Evolutionary conservation across 768 basidiomycete genomes (phyloP).

Genomic region (Tricholoma saponaceum): DNA sequence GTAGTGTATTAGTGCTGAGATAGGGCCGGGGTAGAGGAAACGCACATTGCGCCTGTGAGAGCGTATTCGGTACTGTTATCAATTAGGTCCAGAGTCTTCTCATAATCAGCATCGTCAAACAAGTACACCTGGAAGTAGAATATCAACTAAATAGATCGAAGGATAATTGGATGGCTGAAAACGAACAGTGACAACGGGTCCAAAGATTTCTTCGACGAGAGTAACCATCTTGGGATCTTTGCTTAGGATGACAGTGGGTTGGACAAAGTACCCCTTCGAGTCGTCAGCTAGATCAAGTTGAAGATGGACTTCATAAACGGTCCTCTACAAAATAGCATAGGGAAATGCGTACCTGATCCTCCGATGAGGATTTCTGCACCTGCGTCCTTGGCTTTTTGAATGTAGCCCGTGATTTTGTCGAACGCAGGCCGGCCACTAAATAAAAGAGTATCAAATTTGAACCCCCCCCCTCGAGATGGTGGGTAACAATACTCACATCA

Average conservation of each 20-base stretch:
- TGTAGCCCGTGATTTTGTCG: conserved; percentile 80
- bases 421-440: conserved; percentile 78
- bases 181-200: conserved; percentile 85
- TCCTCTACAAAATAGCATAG: neutral
- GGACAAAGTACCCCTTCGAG: conserved; percentile 89
- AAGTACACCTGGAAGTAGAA: conserved; percentile 65
- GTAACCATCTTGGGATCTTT: conserved; percentile 87
- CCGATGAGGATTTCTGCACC: conserved; percentile 91
- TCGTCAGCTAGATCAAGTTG: conserved; percentile 55
- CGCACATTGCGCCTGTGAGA: conserved; percentile 91
- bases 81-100: conserved; percentile 82
- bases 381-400: conserved; percentile 79
- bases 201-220: conserved; percentile 95
- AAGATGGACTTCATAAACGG: neutral
- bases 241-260: conserved; percentile 92
- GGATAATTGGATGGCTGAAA: neutral
- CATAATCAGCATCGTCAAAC: conserved; percentile 83
- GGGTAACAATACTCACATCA: conserved; percentile 58
- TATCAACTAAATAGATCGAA: neutral
- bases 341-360: conserved; percentile 54
- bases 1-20: neutral
- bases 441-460: conserved; percentile 1
- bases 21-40: conserved; percentile 3
- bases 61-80: conserved; percentile 86
- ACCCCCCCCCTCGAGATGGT: no score